Base-by-base conservation (phyloP, 1,284 basidiomycete genomes). In the Malassezia arunalokei region DNA sequence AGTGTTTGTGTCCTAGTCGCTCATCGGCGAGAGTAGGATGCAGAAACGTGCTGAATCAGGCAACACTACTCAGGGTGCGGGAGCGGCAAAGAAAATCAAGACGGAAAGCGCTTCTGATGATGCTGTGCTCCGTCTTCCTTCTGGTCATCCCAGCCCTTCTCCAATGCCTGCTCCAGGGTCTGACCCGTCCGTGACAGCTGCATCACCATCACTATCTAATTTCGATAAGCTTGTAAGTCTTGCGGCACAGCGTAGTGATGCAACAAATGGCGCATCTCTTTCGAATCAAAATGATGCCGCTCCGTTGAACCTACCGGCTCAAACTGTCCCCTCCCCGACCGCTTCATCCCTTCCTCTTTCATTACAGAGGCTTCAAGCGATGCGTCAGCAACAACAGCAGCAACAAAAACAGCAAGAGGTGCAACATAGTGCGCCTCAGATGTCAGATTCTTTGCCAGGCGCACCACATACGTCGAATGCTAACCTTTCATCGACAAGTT, bases 341-440 rank as follows among this genome's bases (percentile, higher is more conserved):
- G 9, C 20, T 6, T 20, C 31, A 3, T 8, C 31, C 9, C 43
- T 54, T 24, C 52, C 52, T 8, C 49, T 55, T 15, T 50, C 53
- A 14, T 27, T 55, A 15, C 53, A 55, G 43, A 47, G 53, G 9
- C 32, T 55, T 29, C 43, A 55, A 30, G 53, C 53, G 35, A 40
- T 54, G 31, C 52, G 52, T 5, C 32, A 49, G 11, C 39, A 38
- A 1, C 51, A 54, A 28, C 20, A 29, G 9, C 15, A 28, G 5
- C 29, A 12, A 15, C 20, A 14, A n/a, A 6, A 29, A 24, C 20
- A n/a, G 12, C 20, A n/a, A 40, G 9, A n/a, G 20, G 11, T 12
- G 39, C 39, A 15, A 15, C 8, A n/a, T 15, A 12, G 11, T 5
- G 11, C 11, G 15, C 2, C 11, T 35, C 33, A 35, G 33, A 24